Evolutionary conservation across 2,329 filamentous ascomycete species (phyloP), one percentile per base, ranked within the genome.

Genomic region (Aspergillus sp.): DNA sequence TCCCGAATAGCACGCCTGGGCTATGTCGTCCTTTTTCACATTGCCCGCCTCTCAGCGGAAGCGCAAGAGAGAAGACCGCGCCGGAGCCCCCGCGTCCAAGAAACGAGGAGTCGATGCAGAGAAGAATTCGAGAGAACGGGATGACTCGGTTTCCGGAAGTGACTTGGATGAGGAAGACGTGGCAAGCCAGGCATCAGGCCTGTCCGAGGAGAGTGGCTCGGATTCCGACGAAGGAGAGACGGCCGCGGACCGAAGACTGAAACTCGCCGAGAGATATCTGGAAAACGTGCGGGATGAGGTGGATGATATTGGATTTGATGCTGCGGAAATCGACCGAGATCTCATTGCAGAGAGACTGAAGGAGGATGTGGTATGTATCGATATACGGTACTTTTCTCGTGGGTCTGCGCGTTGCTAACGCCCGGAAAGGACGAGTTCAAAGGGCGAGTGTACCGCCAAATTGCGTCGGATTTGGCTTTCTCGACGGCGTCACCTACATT

Each of bases 11-110:
- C 42, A 5, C 5, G 1, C 20, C 22, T 10, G 11, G 22, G 49
- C 42, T 16, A 96, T 96, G 93, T 96, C 94, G 71, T 96, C 93
- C 45, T 99, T 98, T 79, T 99, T 99, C 79, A 96, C 93, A 54
- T 82, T 89, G 45, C 92, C 95, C 6, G 90, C 90, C 46, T 89
- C 90, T 54, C 90, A 94, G 72, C 91, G 91, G 80, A 98, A 98
- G 84, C 85, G 95, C 69, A 98, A 98, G 83, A 85, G 93, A 62
- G 82, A 83, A 26, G 77, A 81, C 59, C 74, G 72, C 57, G 65
- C 76, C 56, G 70, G 75, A 59, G 76, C 75, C 59, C 72, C 78
- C 52, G 76, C 74, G 63, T 73, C 76, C 36, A 81, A 82, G 68
- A 80, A 79, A 68, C 72, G 77, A 69, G 77, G 74, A 57, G 75